These are phyloP conservation scores for Orychophragmus violaceus DNA, from an alignment of 345 rosid genomes.

Conservation along the genomic window DNA sequence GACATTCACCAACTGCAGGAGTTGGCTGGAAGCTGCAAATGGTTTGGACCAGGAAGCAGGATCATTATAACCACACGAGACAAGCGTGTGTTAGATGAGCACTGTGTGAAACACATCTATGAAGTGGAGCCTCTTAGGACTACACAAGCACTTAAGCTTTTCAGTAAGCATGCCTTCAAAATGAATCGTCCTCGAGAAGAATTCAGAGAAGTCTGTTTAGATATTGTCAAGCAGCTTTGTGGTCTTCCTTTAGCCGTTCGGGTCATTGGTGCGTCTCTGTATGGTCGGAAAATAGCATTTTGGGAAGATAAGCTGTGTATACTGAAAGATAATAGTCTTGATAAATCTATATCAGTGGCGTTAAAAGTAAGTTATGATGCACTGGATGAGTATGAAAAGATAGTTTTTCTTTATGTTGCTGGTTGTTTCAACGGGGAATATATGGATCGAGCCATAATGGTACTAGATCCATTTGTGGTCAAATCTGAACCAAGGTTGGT, in stretches of 20 bases:
- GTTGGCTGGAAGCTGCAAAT: background rate
- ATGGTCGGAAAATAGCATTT: background rate
- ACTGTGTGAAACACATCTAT: background rate
- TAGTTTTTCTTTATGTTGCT: background rate
- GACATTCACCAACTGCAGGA: background rate
- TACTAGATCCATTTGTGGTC: background rate
- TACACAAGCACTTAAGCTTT: background rate
- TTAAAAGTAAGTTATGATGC: background rate
- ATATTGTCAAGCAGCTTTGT: background rate
- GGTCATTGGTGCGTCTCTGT: background rate
- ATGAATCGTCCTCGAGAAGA: background rate
- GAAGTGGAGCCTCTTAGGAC: background rate
- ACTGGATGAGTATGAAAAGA: background rate
- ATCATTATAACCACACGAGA: background rate
- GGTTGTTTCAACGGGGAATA: background rate
- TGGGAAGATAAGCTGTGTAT: background rate
- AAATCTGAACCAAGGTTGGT: no score
- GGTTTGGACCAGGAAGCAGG: background rate
- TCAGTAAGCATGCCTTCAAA: background rate
- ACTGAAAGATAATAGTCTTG: background rate
- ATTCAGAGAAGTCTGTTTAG: background rate
- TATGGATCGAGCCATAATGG: background rate
- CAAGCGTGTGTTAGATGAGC: background rate
- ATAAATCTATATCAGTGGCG: background rate
- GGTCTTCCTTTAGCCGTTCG: background rate